These are phyloP conservation scores for Zygosaccharomyces pseudorouxii DNA, from an alignment of 805 yeast species.

Conservation along the genomic window DNA sequence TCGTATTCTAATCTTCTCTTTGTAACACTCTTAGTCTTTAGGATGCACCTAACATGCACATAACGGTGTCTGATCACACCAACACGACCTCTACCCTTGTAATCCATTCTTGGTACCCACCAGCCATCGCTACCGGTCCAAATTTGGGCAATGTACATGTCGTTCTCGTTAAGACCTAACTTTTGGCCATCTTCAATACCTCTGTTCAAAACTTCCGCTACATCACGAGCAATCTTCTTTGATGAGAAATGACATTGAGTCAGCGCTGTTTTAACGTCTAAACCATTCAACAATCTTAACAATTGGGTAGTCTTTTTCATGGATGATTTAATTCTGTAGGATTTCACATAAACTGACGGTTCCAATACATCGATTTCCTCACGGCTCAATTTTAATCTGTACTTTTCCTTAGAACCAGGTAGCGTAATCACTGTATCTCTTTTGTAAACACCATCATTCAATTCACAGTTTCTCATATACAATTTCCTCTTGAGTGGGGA, in stretches of 20 bases:
- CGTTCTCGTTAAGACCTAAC: constrained; percentile 54
- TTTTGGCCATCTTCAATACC: constrained; percentile 67
- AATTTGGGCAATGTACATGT: constrained; percentile 67
- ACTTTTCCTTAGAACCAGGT: constrained; percentile 41
- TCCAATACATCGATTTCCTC: constrained; percentile 75
- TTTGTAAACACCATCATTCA: constrained; percentile 65
- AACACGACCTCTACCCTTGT: constrained; percentile 85
- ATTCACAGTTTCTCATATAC: constrained; percentile 54
- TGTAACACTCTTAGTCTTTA: constrained; percentile 61
- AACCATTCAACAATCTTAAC: constrained; percentile 67
- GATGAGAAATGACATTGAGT: constrained; percentile 87
- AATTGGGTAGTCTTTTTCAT: constrained; percentile 82
- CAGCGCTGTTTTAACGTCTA: constrained; percentile 72
- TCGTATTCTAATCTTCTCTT: constrained; percentile 58
- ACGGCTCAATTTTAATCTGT: constrained; percentile 52
- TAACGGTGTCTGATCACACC: constrained; percentile 74
- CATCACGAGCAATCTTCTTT: constrained; percentile 73
- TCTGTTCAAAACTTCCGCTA: constrained; percentile 66
- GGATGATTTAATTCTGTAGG: constrained; percentile 80
- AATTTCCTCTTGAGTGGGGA: constrained; percentile 68
- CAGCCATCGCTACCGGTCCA: constrained; percentile 92
- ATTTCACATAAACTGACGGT: constrained; percentile 79
- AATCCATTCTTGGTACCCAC: constrained; percentile 65
- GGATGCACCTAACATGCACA: constrained; percentile 74
- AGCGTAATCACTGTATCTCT: constrained; percentile 49